Percentiles rank a stretch among this genome's conserved stretches.
phyloP scores from a whole-genome alignment of 768 basidiomycete species.

The Boletales sp. region DNA sequence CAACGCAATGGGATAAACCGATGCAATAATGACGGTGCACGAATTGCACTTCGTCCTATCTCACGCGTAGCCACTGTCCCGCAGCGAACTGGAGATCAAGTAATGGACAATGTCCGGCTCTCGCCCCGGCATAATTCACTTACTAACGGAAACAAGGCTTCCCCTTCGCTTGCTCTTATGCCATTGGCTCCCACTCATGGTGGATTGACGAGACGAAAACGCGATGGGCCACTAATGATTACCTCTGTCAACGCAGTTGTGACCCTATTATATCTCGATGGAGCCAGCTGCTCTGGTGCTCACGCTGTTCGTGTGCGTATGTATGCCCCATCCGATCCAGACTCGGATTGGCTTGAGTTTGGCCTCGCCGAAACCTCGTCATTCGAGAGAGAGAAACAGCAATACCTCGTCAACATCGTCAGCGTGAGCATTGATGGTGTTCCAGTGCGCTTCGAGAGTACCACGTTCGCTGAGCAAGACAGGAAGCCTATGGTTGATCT shows the following conservation, averaged over 20 bases:
- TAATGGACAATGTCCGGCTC: conserved; percentile 16
- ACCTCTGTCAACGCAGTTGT: conserved; percentile 53
- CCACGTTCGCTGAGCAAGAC: conserved; percentile 36
- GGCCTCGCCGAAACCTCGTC: conserved; percentile 49
- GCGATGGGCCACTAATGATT: conserved; percentile 60
- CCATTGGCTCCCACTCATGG: conserved; percentile 17
- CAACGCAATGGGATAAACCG: conserved; percentile 57
- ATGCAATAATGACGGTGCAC: conserved; percentile 58
- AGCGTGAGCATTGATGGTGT: conserved; percentile 63
- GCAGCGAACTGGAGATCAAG: conserved; percentile 19
- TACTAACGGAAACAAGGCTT: conserved; percentile 11
- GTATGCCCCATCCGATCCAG: conserved; percentile 53
- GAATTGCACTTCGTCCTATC: conserved; percentile 49
- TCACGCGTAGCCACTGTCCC: conserved; percentile 20
- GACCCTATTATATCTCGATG: conserved; percentile 42
- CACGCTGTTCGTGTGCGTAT: conserved; percentile 61
- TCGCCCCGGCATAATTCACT: conserved; percentile 21
- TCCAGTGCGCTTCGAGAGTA: conserved; percentile 57
- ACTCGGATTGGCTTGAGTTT: conserved; percentile 75
- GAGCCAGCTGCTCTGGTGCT: conserved; percentile 32
- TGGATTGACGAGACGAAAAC: conserved; percentile 37
- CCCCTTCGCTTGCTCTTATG: conserved; percentile 6
- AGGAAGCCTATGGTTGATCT: conserved; percentile 32
- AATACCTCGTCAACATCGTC: conserved; percentile 46
- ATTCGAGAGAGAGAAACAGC: conserved; percentile 16